Base-by-base conservation (phyloP, 1,284 basidiomycete genomes). In the Trichosporon asahii region DNA sequence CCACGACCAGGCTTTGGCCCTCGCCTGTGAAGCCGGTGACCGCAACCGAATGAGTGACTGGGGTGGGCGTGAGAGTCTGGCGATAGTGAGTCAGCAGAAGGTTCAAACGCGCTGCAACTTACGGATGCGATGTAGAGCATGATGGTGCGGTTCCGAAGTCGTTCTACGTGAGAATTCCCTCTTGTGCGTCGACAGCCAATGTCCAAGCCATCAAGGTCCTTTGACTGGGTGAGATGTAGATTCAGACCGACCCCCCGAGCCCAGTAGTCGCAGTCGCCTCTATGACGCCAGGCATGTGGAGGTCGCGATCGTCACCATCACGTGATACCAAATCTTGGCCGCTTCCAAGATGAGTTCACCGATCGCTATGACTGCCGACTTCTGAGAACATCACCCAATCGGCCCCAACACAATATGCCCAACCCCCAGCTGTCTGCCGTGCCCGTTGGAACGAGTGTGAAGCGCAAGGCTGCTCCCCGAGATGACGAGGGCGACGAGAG, bases 61-160 rank as follows among this genome's bases (percentile, higher is more conserved):
- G 77, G 2, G 83, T 82, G 33, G 84, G 83, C 61, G 78, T 77
- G 46, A 84, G 78, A 33, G 84, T 82, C 84, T 85, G 57, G 0
- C 27, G 66, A 35, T 14, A 11, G 55, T 25, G 31, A 29, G 66
- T 37, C 31, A 33, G 31, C 46, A 9, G 12, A 4, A 9, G 2
- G 11, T 12, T n/a, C n/a, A 35, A 11, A 1, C 46, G 8, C 8
- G 7, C 2, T 31, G 23, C 21, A 2, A 75, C 79, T 72, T 64
- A 81, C 79, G 66, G 79, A 80, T 2, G 79, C 79, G 27, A 81
- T 79, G 64, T 81, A 81, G 64, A 80, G 72, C 79, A 81, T 81
- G 11, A 25, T 55, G 27, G 14, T n/a, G 46, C 11, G 27, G 12
- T 61, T 7, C 1, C 27, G 57, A 61, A 31, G 18, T 61, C 57